Percentiles rank a stretch among this genome's conserved stretches.
These are phyloP conservation scores for Coemansia sp. DNA, from an alignment of 192 early-diverging fungal genomes.

Conservation along the genomic window DNA sequence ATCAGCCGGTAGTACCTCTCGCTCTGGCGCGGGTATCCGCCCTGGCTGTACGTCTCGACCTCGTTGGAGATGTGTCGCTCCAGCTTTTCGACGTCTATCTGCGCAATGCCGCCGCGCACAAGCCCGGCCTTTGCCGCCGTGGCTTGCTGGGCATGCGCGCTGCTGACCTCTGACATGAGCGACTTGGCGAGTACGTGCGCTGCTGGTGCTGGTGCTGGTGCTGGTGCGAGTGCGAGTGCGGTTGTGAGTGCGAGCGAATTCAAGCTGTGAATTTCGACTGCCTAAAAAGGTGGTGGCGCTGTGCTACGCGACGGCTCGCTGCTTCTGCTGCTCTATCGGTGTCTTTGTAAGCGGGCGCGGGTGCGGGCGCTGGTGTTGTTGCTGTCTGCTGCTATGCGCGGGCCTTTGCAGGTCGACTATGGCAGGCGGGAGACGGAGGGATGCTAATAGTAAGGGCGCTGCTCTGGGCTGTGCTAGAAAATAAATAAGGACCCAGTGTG, in stretches of 20 bases:
- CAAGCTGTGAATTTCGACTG: no score
- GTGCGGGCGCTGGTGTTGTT: no score
- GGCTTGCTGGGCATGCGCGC: constrained; percentile 4
- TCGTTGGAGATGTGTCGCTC: constrained; percentile 40
- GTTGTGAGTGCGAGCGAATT: background rate
- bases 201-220: constrained; percentile 2
- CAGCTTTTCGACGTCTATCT: constrained; percentile 36
- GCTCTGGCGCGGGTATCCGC: constrained; percentile 47
- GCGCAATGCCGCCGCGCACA: constrained; percentile 45
- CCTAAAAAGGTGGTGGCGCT: no score
- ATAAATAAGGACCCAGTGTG: no score
- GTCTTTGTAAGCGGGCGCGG: background rate
- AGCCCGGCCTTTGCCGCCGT: constrained; percentile 4
- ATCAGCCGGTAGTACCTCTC: constrained; percentile 51
- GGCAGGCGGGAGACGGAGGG: no score
- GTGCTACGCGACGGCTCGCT: no score
- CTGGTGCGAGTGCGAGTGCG: background rate
- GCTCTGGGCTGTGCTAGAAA: no score
- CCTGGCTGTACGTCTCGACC: constrained; percentile 42
- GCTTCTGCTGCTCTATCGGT: background rate
- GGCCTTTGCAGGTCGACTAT: no score
- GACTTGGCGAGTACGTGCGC: background rate
- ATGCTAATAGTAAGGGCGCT: no score
- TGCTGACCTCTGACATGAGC: constrained; percentile 2
- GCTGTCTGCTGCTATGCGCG: no score